phyloP scores from a whole-genome alignment of 768 basidiomycete genomes.

The Naematelia encephala region DNA sequence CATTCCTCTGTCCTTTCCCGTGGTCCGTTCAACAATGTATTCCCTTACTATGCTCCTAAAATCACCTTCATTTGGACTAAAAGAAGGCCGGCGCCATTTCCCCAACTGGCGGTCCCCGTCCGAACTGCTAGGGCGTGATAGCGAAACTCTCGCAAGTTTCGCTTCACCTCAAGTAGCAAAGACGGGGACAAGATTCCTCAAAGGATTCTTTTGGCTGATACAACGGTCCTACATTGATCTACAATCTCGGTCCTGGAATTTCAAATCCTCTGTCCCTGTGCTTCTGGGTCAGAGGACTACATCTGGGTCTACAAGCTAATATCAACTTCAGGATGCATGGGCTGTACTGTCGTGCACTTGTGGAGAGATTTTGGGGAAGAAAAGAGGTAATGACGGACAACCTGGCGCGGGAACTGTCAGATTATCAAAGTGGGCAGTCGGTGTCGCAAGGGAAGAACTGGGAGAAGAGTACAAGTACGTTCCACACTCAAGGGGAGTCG shows the following conservation, averaged over 20 bases:
- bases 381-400: slow-evolving; percentile 14
- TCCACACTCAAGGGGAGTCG: slow-evolving; percentile 18
- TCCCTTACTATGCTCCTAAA: background rate
- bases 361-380: slow-evolving; percentile 68
- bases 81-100: slow-evolving; percentile 88
- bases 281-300: slow-evolving; percentile 78
- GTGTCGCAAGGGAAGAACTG: background rate
- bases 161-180: slow-evolving; percentile 7
- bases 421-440: slow-evolving; percentile 78
- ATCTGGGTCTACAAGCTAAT: slow-evolving; percentile 66
- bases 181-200: slow-evolving; percentile 10
- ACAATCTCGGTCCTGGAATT: slow-evolving; percentile 56
- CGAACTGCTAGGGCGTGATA: slow-evolving; percentile 11
- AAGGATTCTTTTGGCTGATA: slow-evolving; percentile 72
- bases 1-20: too few relatives aligned
- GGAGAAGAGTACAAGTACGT: background rate
- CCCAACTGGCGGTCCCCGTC: slow-evolving; percentile 62
- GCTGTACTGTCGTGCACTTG: slow-evolving; percentile 69
- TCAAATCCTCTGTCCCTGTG: slow-evolving; percentile 80
- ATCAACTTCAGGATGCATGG: slow-evolving; percentile 58
- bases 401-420: slow-evolving; percentile 51
- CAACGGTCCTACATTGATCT: slow-evolving; percentile 79
- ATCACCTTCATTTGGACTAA: slow-evolving; percentile 58
- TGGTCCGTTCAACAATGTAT: too few relatives aligned
- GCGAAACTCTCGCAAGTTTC: slow-evolving; percentile 67